Base-by-base conservation (phyloP, 371 early-diverging fungal species). In the Mucor velutinosus region DNA sequence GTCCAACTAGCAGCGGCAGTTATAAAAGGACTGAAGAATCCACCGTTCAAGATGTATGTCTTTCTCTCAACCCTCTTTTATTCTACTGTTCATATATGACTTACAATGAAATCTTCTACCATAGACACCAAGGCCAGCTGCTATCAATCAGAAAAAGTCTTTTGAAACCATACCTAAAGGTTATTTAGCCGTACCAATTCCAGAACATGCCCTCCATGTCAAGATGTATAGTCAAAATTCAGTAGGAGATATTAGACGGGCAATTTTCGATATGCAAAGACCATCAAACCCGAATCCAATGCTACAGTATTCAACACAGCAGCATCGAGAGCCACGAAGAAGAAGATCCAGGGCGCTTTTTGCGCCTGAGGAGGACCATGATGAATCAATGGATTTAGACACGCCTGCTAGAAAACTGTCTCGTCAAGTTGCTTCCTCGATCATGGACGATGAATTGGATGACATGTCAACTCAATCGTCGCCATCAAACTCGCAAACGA, bases 161-260 rank as follows among this genome's bases (percentile, higher is more conserved):
- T 66, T 66, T 29, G 72, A 72, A 37, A 69, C 62, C 32, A 37
- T 71, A 49, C 75, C 78, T 10, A 80, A 80, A 60, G 76, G 77
- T 11, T 74, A 69, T 55, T 58, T 77, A 7, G 70, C 72, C 6
- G 76, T 80, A 25, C 74, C 74, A 0, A 70, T 80, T 25, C 75
- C 75, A 15, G 69, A 76, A n/a, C 76, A 78, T 51, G 66, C 66
- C 1, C 77, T 71, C 29, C 66, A 74, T 23, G 72, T 78, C 29
- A 76, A 75, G 45, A 75, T 81, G 64, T 73, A 81, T 55, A 73
- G 71, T 27, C 78, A 81, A 37, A 72, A 74, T 23, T 63, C 70
- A 27, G 60, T 67, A 23, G 73, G 69, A 25, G 69, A 73, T 51
- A 73, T 69, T 11, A 19, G 69, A 62, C 53, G 69, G 14, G 73